Conservation (phyloP, 164 flowering plant genomes). For the Dillenia suffruticosa region DNA sequence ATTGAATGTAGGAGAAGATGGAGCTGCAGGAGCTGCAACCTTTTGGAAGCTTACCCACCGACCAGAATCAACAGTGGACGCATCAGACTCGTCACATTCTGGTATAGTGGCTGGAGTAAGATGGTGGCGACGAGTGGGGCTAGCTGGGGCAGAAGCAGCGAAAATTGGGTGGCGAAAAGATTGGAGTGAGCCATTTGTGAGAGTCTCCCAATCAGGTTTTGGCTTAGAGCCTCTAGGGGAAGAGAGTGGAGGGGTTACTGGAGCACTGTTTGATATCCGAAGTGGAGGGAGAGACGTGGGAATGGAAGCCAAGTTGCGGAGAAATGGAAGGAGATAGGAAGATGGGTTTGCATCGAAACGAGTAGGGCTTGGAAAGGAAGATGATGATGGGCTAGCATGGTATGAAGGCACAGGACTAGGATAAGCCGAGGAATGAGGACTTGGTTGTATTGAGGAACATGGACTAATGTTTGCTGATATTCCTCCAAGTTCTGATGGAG, state of each 20-base stretch:
- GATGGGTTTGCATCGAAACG: constrained; percentile 57
- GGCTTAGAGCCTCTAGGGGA: constrained; percentile 74
- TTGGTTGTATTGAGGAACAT: constrained; percentile 68
- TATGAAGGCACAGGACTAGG: constrained; percentile 84
- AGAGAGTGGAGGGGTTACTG: constrained; percentile 88
- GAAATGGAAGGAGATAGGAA: constrained; percentile 66
- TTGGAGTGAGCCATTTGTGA: constrained; percentile 29
- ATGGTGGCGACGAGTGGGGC: constrained; percentile 64
- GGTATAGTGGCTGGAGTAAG: constrained; percentile 62
- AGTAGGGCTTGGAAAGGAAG: constrained; percentile 82
- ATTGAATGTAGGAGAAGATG: constrained; percentile 85
- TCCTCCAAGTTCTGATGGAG: constrained; percentile 44
- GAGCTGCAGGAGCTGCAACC: constrained; percentile 32
- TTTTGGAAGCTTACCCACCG: constrained; percentile 71
- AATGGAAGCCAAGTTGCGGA: constrained; percentile 55
- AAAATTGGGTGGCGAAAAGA: constrained; percentile 51
- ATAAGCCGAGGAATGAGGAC: constrained; percentile 71
- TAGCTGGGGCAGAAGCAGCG: constrained; percentile 86
- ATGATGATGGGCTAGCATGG: constrained; percentile 82
- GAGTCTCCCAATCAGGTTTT: constrained; percentile 55
- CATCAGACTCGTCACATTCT: constrained; percentile 82
- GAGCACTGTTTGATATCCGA: constrained; percentile 91
- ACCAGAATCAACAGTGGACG: constrained; percentile 70
- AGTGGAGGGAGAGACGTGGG: constrained; percentile 74
- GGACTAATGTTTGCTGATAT: constrained; percentile 62